Evolutionary conservation across 2,329 filamentous ascomycete species (phyloP).

Genomic region (Amesomyces nigricolor): DNA sequence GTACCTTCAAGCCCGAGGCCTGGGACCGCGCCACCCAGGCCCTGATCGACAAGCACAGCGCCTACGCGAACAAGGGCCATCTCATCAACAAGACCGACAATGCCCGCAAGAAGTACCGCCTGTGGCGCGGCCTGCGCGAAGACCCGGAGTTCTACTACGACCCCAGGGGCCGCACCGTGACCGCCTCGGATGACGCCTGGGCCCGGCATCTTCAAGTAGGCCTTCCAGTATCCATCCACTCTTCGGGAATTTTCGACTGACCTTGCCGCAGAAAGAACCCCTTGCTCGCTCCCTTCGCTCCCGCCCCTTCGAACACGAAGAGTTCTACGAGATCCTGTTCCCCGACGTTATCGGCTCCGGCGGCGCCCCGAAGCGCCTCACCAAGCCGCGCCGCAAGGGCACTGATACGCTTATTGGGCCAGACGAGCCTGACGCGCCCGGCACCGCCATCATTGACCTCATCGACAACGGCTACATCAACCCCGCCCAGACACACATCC

Average conservation of each 20-base stretch:
- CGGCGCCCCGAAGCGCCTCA: slow-evolving; percentile 54
- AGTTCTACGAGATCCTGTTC: slow-evolving; percentile 56
- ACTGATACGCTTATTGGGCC: slow-evolving; percentile 39
- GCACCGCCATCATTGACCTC: slow-evolving; percentile 43
- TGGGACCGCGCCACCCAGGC: slow-evolving; percentile 54
- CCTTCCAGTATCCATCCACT: background rate
- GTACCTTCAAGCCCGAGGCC: slow-evolving; percentile 57
- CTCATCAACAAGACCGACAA: slow-evolving; percentile 61
- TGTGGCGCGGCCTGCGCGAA: slow-evolving; percentile 54
- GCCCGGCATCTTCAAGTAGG: slow-evolving; percentile 51
- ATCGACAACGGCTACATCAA: slow-evolving; percentile 32
- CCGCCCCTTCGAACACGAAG: slow-evolving; percentile 54
- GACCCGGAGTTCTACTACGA: slow-evolving; percentile 54
- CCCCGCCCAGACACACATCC: slow-evolving; percentile 22
- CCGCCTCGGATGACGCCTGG: slow-evolving; percentile 54
- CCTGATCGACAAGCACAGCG: slow-evolving; percentile 49
- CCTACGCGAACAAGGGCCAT: slow-evolving; percentile 55
- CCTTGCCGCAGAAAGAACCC: slow-evolving; percentile 46
- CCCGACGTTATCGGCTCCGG: slow-evolving; percentile 56
- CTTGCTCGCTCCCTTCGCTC: slow-evolving; percentile 52
- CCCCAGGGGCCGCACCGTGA: slow-evolving; percentile 44
- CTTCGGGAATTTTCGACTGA: background rate
- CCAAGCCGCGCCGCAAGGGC: slow-evolving; percentile 48
- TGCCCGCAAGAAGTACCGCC: slow-evolving; percentile 56
- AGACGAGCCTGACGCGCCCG: slow-evolving; percentile 45